Conservation (phyloP, 2,329 filamentous ascomycete species). For the Chrysosporium keratinophilum region DNA sequence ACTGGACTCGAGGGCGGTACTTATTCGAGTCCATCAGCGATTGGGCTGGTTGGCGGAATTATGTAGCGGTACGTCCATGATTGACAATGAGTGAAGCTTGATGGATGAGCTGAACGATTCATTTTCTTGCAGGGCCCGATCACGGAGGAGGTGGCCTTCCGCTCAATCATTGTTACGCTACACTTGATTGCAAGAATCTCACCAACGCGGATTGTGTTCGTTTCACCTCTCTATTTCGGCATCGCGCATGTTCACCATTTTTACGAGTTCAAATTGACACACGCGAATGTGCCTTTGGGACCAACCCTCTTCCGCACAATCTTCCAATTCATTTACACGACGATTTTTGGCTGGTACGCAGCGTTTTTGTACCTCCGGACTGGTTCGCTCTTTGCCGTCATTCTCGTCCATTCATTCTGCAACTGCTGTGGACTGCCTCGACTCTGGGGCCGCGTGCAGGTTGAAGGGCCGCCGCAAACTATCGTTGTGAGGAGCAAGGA, state of each 20-base stretch:
- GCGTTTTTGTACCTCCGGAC: conserved; percentile 82
- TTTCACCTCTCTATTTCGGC: conserved; percentile 81
- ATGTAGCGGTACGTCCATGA: conserved; percentile 57
- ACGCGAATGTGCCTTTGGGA: conserved; percentile 56
- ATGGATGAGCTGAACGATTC: conserved; percentile 1
- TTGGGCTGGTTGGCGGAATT: conserved; percentile 78
- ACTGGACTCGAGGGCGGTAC: conserved; percentile 50
- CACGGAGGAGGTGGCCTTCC: conserved; percentile 90
- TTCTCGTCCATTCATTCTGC: conserved; percentile 75
- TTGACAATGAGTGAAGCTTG: conserved; percentile 16
- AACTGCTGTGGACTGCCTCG: conserved; percentile 85
- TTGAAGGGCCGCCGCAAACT: conserved; percentile 31
- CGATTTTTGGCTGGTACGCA: conserved; percentile 84
- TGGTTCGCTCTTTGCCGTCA: conserved; percentile 65
- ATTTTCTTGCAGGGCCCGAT: conserved; percentile 55
- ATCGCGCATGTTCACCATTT: conserved; percentile 92
- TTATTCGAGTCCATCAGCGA: conserved; percentile 54
- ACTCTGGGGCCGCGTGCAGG: conserved; percentile 67
- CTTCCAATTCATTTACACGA: conserved; percentile 82
- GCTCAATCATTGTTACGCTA: conserved; percentile 72
- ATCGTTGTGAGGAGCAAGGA: conserved; percentile 34
- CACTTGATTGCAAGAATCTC: conserved; percentile 60
- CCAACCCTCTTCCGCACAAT: conserved; percentile 60
- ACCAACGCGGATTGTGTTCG: conserved; percentile 55
- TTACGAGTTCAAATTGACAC: conserved; percentile 79